Percentiles rank a stretch among this genome's conserved stretches.
phyloP scores from a whole-genome alignment of 225 moss, liverwort and hornwort species.

The Takakia lepidozioides region DNA sequence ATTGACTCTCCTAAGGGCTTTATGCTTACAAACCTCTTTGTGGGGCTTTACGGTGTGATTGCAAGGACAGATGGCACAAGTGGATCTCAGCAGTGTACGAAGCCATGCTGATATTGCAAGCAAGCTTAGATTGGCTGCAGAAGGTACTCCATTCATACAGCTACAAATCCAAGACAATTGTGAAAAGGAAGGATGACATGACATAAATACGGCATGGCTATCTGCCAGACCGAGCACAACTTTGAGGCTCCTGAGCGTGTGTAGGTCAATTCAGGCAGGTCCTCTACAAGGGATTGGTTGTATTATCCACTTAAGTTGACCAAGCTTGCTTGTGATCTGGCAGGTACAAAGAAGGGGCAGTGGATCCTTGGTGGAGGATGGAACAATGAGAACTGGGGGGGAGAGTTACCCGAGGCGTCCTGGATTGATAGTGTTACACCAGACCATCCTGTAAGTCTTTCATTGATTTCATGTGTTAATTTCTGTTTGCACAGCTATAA shows the following conservation, averaged over 20 bases:
- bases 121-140: constrained; percentile 37
- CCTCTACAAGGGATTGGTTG: no score
- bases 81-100: constrained; percentile 51
- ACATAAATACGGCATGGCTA: no score
- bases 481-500: no score
- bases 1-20: no score
- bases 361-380: constrained; percentile 72
- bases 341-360: constrained; percentile 45
- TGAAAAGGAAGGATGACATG: no score
- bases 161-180: no score
- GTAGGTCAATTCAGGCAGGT: no score
- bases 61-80: constrained; percentile 51
- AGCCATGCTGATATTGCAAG: constrained; percentile 50
- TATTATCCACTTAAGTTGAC: no score
- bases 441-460: constrained; percentile 70
- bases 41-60: constrained; percentile 9
- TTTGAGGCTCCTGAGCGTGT: no score
- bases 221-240: no score
- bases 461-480: no score
- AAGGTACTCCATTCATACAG: constrained; percentile 28
- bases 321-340: constrained; percentile 1
- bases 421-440: constrained; percentile 71
- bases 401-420: constrained; percentile 62
- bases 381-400: constrained; percentile 83
- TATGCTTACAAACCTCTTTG: no score